Conservation (phyloP, 129 eudicot genomes). For the Tanacetum coccineum region DNA sequence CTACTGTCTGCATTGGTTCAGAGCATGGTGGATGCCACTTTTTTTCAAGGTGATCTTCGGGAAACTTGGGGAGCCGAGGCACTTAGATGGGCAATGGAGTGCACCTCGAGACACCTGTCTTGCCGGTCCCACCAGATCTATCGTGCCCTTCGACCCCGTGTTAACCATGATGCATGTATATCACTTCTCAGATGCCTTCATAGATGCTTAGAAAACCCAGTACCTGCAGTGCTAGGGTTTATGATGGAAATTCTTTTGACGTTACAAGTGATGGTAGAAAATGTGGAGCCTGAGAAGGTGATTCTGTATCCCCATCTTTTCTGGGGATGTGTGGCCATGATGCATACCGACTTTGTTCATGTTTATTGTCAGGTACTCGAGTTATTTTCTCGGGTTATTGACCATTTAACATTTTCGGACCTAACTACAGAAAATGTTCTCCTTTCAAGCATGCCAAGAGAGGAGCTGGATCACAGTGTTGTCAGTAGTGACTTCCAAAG, state of each 20-base stretch:
- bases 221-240: slow-evolving; percentile 77
- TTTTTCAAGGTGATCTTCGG: slow-evolving; percentile 91
- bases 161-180: slow-evolving; percentile 75
- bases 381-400: slow-evolving; percentile 78
- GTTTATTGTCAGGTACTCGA: slow-evolving; percentile 92
- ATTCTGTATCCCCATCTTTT: slow-evolving; percentile 92
- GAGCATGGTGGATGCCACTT: slow-evolving; percentile 93
- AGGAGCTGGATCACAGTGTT: slow-evolving; percentile 55
- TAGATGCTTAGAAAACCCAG: slow-evolving; percentile 72
- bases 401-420: slow-evolving; percentile 69
- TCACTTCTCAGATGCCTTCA: slow-evolving; percentile 81
- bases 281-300: slow-evolving; percentile 90
- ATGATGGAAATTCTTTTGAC: slow-evolving; percentile 84
- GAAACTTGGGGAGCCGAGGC: slow-evolving; percentile 97
- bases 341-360: slow-evolving; percentile 90
- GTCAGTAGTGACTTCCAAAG: slow-evolving; percentile 49
- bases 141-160: slow-evolving; percentile 82
- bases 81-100: slow-evolving; percentile 95
- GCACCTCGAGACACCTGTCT: slow-evolving; percentile 88
- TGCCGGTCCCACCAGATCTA: slow-evolving; percentile 98
- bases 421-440: slow-evolving; percentile 85
- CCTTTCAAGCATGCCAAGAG: slow-evolving; percentile 92
- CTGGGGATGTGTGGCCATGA: slow-evolving; percentile 99
- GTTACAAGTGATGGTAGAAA: slow-evolving; percentile 93
- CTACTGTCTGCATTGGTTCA: slow-evolving; percentile 87